These are phyloP conservation scores for Cadophora malorum DNA, from an alignment of 2,329 filamentous ascomycete species.

Conservation along the genomic window DNA sequence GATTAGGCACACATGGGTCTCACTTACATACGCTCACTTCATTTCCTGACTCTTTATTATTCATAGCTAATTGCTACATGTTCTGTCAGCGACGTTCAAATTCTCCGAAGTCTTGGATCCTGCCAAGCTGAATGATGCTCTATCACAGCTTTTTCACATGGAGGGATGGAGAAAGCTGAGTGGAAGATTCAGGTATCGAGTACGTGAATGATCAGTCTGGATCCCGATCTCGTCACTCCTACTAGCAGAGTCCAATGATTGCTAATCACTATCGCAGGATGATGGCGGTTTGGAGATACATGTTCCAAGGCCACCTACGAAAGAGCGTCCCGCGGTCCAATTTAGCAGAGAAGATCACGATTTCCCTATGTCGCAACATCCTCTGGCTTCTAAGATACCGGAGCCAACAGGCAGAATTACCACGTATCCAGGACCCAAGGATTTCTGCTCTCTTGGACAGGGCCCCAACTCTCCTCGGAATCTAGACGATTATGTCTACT, in stretches of 20 bases:
- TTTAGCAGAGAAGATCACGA: conserved; percentile 15
- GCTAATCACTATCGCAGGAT: background rate
- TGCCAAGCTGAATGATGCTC: conserved; percentile 5
- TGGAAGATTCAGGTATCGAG: conserved; percentile 12
- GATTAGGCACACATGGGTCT: no score
- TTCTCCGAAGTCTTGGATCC: conserved; percentile 3
- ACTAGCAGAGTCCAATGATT: background rate
- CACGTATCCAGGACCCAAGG: conserved; percentile 7
- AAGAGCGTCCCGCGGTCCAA: conserved; percentile 5
- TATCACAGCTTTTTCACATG: conserved; percentile 10
- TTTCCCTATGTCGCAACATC: conserved; percentile 1
- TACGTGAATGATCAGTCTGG: background rate
- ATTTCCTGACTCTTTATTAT: background rate
- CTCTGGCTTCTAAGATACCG: conserved; percentile 1
- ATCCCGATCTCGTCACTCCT: background rate
- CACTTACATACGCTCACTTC: background rate
- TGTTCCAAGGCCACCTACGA: background rate
- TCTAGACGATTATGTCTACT: conserved; percentile 8
- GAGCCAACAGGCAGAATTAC: background rate
- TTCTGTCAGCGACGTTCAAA: background rate
- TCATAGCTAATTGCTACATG: background rate
- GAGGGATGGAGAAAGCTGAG: background rate
- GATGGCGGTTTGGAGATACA: conserved; percentile 9
- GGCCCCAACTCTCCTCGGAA: background rate
- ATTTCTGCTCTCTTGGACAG: conserved; percentile 11